These are phyloP conservation scores for Mycena rebaudengoi DNA, from an alignment of 768 basidiomycete genomes.

Conservation along the genomic window DNA sequence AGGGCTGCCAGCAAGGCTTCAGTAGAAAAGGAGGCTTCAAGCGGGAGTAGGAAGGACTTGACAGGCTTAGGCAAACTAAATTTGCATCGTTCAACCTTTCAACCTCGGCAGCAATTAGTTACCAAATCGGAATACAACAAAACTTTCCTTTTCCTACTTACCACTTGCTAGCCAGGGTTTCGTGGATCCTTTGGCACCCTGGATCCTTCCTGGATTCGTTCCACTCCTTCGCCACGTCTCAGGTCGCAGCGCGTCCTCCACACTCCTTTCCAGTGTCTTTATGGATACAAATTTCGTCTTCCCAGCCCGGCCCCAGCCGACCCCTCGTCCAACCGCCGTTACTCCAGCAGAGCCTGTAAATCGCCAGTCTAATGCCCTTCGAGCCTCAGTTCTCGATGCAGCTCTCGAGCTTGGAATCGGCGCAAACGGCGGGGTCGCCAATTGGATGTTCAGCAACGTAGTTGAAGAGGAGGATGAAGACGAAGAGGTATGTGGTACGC, in stretches of 20 bases:
- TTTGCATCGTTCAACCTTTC: too few relatives aligned
- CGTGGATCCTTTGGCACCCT: too few relatives aligned
- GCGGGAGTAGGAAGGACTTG: too few relatives aligned
- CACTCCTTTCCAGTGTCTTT: constrained; percentile 7
- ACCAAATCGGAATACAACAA: too few relatives aligned
- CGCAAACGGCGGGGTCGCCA: constrained; percentile 63
- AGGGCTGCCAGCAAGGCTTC: too few relatives aligned
- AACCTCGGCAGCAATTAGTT: too few relatives aligned
- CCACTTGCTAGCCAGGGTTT: too few relatives aligned
- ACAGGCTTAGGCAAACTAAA: too few relatives aligned
- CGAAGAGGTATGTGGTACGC: constrained; percentile 32
- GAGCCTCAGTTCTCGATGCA: constrained; percentile 79
- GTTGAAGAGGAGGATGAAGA: constrained; percentile 66
- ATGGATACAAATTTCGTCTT: constrained; percentile 47
- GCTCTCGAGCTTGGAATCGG: constrained; percentile 75
- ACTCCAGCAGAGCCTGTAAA: constrained; percentile 29
- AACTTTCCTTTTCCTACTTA: too few relatives aligned
- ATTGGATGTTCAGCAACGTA: constrained; percentile 78
- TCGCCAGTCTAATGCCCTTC: constrained; percentile 66
- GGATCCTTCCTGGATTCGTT: too few relatives aligned
- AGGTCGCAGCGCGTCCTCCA: constrained; percentile 24
- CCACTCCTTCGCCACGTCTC: neutral
- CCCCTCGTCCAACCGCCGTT: constrained; percentile 32
- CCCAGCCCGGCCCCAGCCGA: constrained; percentile 35
- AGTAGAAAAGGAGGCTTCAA: too few relatives aligned